Evolutionary conservation across 2,329 filamentous ascomycete genomes (phyloP).

Genomic region (Fusarium luffae): DNA sequence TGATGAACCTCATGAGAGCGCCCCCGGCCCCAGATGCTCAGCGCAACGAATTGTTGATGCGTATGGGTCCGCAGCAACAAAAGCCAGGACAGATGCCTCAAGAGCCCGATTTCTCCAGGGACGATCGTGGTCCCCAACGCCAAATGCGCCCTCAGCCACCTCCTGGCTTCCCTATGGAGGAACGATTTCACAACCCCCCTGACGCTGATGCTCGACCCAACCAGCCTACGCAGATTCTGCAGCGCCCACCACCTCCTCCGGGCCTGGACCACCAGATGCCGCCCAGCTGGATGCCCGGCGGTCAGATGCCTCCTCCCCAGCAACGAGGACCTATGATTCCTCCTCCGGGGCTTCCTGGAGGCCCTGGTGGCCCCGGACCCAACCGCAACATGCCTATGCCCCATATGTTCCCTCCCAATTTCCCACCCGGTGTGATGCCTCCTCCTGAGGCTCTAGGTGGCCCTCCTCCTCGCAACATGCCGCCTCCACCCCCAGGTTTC

Average conservation of each 20-base stretch:
- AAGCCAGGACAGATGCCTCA: conserved; percentile 47
- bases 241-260: conserved; percentile 69
- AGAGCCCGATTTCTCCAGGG: conserved; percentile 58
- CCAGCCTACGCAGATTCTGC: conserved; percentile 72
- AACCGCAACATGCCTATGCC: conserved; percentile 61
- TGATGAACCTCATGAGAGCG: conserved; percentile 82
- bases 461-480: conserved; percentile 65
- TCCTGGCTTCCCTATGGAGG: conserved; percentile 64
- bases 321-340: conserved; percentile 66
- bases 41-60: conserved; percentile 64
- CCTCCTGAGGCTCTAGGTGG: conserved; percentile 62
- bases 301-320: conserved; percentile 57
- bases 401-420: conserved; percentile 71
- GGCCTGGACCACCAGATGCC: conserved; percentile 71
- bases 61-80: conserved; percentile 60
- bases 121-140: conserved; percentile 51
- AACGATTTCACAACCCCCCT: conserved; percentile 59
- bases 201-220: conserved; percentile 61
- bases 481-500: conserved; percentile 68
- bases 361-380: conserved; percentile 42
- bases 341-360: conserved; percentile 64
- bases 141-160: conserved; percentile 59
- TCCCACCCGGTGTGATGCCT: conserved; percentile 61
- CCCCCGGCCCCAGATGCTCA: conserved; percentile 61
- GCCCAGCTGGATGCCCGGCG: conserved; percentile 63